Conservation (phyloP, 805 yeast genomes). For the Pichia insulana region DNA sequence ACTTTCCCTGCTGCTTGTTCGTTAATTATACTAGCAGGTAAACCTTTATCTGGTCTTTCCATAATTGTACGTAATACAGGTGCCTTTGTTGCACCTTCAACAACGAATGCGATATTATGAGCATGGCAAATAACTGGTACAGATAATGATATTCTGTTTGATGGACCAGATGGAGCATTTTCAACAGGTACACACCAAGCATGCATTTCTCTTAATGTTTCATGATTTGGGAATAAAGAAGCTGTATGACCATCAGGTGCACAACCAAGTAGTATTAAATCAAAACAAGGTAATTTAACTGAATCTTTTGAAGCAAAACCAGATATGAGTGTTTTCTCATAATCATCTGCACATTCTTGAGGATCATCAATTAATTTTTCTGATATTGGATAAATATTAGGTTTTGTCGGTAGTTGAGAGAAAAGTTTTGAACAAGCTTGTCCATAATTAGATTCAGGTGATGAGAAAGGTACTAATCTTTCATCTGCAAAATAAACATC, state of each 20-base stretch:
- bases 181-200: slow-evolving; percentile 95
- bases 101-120: slow-evolving; percentile 86
- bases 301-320: slow-evolving; percentile 96
- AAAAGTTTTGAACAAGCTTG: slow-evolving; percentile 74
- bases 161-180: slow-evolving; percentile 85
- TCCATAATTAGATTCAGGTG: slow-evolving; percentile 84
- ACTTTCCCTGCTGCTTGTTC: slow-evolving; percentile 97
- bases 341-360: slow-evolving; percentile 88
- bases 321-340: slow-evolving; percentile 76
- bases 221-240: slow-evolving; percentile 90
- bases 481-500: slow-evolving; percentile 96
- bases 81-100: slow-evolving; percentile 93
- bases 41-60: slow-evolving; percentile 95
- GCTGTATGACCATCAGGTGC: slow-evolving; percentile 99
- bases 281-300: slow-evolving; percentile 92
- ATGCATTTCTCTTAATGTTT: slow-evolving; percentile 74
- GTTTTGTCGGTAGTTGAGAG: slow-evolving; percentile 55
- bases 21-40: slow-evolving; percentile 88
- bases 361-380: slow-evolving; percentile 67
- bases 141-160: slow-evolving; percentile 77
- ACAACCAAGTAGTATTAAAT: slow-evolving; percentile 83
- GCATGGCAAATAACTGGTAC: slow-evolving; percentile 94
- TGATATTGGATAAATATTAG: slow-evolving; percentile 77
- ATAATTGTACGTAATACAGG: slow-evolving; percentile 83
- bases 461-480: slow-evolving; percentile 80